Base-by-base conservation (phyloP, 345 rosid genomes). In the Acer saccharum region DNA sequence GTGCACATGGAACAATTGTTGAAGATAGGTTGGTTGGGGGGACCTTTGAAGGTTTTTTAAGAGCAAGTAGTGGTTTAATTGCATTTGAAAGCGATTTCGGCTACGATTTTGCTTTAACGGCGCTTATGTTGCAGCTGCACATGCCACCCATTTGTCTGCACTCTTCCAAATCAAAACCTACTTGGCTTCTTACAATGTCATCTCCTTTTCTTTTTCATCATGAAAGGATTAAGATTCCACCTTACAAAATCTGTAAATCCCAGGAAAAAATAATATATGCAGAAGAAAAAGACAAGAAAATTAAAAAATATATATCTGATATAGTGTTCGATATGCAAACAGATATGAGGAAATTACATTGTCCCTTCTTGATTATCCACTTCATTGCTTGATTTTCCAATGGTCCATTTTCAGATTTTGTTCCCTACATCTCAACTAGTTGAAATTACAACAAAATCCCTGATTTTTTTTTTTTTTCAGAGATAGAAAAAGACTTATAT, bases 141-240 rank as follows among this genome's bases (percentile, higher is more conserved):
- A 78, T 74, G 78, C 76, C 14, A 41, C 18, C 32, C 10, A 1
- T 69, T 65, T 70, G 72, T 54, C 69, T 48, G 16, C 62, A 13
- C 52, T 55, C 72, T 27, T 0, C 6, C 17, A 10, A 14, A 68
- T 69, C 71, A 68, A 77, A 81, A 43, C 17, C 65, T 13, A 54
- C 46, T 75, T 74, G 73, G 20, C 69, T 71, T 70, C 29, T 35
- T 35, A 0, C 2, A 20, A 14, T 17, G 35, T 12, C 27, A 14
- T 62, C 16, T 21, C 7, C 5, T 2, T 48, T 35, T 69, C 52
- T 44, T 0, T 3, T 18, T 48, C 10, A 27, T 16, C 54, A 25
- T 13, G 58, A 3, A 4, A 65, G n/a, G 68, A 39, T 68, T 57
- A 43, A 57, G 68, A 39, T 68, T 57, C 67, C 17, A 29, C 44